A percentile compares a stretch with the other conserved stretches of the same genome.
These are phyloP conservation scores for Aspergillus affinis DNA, from an alignment of 495 filamentous ascomycete genomes.

Conservation along the genomic window DNA sequence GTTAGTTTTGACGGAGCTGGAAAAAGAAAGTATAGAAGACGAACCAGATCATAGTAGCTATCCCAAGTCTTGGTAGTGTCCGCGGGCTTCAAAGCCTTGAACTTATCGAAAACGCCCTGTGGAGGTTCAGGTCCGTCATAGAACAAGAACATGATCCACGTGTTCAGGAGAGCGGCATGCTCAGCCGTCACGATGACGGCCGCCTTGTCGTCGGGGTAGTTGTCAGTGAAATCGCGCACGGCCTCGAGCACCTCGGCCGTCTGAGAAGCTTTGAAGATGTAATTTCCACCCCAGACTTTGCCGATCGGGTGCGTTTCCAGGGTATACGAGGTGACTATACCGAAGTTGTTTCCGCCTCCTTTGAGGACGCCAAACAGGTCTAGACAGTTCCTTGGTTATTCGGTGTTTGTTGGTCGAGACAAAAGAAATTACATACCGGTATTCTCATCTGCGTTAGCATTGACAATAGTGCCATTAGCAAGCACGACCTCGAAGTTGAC, in stretches of 20 bases:
- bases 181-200: conserved; percentile 56
- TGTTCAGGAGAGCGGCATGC: conserved; percentile 46
- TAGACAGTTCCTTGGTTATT: neutral
- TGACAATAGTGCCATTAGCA: conserved; percentile 45
- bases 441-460: conserved; percentile 42
- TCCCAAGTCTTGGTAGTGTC: conserved; percentile 52
- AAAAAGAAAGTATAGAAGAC: neutral
- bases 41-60: conserved; percentile 51
- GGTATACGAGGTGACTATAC: conserved; percentile 51
- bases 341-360: conserved; percentile 55
- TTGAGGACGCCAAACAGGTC: conserved; percentile 57
- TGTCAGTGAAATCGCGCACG: conserved; percentile 18
- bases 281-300: conserved; percentile 40
- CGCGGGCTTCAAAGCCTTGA: conserved; percentile 49
- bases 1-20: neutral
- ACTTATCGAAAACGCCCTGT: conserved; percentile 53
- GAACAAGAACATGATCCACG: conserved; percentile 62
- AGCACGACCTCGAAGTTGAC: conserved; percentile 54
- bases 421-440: neutral
- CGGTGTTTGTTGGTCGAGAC: neutral
- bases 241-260: conserved; percentile 17
- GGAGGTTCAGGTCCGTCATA: conserved; percentile 61
- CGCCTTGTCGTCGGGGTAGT: conserved; percentile 51
- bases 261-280: conserved; percentile 19
- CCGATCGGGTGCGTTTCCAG: conserved; percentile 36